Conservation (phyloP, 148 eudicot species). For the Rhododendron henanense region DNA sequence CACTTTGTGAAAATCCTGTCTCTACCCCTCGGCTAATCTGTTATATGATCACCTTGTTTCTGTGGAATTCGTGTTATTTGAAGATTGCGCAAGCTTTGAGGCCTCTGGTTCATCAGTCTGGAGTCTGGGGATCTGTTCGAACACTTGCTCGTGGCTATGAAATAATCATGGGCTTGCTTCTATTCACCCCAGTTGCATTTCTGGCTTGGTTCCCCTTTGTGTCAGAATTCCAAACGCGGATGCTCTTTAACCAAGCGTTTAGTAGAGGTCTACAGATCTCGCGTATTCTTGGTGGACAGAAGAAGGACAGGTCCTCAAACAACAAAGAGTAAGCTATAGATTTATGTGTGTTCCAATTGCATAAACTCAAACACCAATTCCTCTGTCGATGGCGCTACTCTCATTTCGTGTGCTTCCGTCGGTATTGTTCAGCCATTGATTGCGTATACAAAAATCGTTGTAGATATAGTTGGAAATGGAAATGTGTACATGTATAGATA, state of each 20-base stretch:
- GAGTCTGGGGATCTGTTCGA: constrained; percentile 48
- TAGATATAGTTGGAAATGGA: not conserved
- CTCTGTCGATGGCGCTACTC: not conserved
- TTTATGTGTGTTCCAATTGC: not conserved
- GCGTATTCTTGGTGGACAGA: constrained; percentile 65
- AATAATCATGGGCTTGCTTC: constrained; percentile 53
- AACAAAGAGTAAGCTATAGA: constrained; percentile 31
- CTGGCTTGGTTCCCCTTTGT: constrained; percentile 76
- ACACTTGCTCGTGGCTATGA: constrained; percentile 63
- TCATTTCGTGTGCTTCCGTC: not conserved
- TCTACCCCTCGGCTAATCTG: not conserved
- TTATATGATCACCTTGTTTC: not conserved
- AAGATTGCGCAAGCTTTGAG: constrained; percentile 61
- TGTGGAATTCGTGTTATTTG: not conserved
- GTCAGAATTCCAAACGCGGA: constrained; percentile 72
- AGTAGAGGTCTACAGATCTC: constrained; percentile 74
- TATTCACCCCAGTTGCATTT: constrained; percentile 61
- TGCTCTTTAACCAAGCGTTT: constrained; percentile 78
- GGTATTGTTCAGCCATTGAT: not conserved
- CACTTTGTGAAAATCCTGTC: not conserved
- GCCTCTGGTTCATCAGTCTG: constrained; percentile 27
- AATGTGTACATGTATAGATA: not conserved
- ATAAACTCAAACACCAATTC: not conserved
- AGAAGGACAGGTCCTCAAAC: constrained; percentile 38
- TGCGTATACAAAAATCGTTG: not conserved